Evolutionary conservation across 2,329 filamentous ascomycete species (phyloP).

Genomic region (Trichoderma citrinoviride): DNA sequence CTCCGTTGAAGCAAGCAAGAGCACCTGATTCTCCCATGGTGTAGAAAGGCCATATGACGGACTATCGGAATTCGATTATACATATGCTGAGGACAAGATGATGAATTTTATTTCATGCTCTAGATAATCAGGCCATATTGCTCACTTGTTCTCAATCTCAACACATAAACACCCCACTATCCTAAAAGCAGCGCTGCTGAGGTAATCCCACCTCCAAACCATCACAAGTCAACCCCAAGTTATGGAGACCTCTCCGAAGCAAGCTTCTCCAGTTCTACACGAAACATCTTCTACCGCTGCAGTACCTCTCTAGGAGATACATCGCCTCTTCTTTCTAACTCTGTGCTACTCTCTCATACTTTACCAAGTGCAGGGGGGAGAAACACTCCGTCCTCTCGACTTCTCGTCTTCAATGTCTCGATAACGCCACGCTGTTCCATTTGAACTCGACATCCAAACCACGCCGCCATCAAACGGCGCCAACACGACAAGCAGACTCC

Average conservation of each 20-base stretch:
- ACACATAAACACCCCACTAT: neutral
- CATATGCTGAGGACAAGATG: too few species aligned
- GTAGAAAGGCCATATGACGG: too few species aligned
- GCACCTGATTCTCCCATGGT: too few species aligned
- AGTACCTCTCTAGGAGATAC: neutral
- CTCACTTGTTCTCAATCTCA: neutral
- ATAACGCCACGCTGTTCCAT: constrained; percentile 11
- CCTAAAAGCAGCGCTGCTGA: constrained; percentile 22
- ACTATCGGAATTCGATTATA: too few species aligned
- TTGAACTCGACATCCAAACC: neutral
- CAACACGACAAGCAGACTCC: neutral
- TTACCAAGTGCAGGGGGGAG: constrained; percentile 10
- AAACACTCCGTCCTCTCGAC: constrained; percentile 6
- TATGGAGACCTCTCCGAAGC: constrained; percentile 10
- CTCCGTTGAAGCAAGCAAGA: too few species aligned
- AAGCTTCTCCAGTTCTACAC: neutral
- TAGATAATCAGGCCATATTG: too few species aligned
- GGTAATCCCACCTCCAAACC: constrained; percentile 19
- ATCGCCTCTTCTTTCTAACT: neutral
- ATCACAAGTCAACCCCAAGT: neutral
- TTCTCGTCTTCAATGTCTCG: constrained; percentile 19
- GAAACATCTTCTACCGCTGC: constrained; percentile 1
- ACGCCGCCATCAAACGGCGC: neutral
- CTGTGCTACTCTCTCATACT: neutral
- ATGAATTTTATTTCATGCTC: too few species aligned